Conservation (phyloP, 768 basidiomycete genomes). For the Austroboletus festivus region DNA sequence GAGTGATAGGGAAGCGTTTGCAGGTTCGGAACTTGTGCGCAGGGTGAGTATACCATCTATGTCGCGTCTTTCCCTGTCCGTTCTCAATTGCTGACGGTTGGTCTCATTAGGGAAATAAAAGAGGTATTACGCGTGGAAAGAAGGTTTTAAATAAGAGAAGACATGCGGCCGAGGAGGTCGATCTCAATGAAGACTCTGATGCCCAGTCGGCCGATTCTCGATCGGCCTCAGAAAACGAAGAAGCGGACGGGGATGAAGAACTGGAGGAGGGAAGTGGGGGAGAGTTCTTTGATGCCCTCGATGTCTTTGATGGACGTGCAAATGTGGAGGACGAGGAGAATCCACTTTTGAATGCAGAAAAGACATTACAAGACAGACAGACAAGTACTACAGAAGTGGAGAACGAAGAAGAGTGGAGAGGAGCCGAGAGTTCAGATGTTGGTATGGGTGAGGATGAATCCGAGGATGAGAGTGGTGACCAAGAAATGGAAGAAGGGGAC, state of each 20-base stretch:
- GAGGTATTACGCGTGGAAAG: conserved; percentile 16
- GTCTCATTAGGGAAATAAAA: conserved; percentile 20
- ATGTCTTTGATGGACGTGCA: conserved; percentile 63
- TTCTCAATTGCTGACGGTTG: neutral
- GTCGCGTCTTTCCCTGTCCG: neutral
- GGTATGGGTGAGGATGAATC: conserved; percentile 38
- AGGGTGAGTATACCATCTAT: conserved; percentile 6
- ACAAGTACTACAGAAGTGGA: conserved; percentile 54
- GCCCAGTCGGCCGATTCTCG: conserved; percentile 24
- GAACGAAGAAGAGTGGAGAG: conserved; percentile 27
- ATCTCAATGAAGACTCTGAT: conserved; percentile 60
- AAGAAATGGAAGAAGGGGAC: conserved; percentile 12
- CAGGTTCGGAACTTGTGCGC: conserved; percentile 48
- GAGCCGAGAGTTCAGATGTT: conserved; percentile 19
- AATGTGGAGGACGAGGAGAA: conserved; percentile 27
- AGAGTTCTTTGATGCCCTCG: conserved; percentile 62
- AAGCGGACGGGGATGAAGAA: conserved; percentile 39
- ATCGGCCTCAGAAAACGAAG: conserved; percentile 23
- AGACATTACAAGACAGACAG: conserved; percentile 32
- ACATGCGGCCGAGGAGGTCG: conserved; percentile 48
- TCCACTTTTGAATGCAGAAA: conserved; percentile 8
- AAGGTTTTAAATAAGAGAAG: conserved; percentile 26
- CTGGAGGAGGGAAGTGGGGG: conserved; percentile 48
- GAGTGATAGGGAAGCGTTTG: conserved; percentile 75
- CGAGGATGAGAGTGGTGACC: conserved; percentile 26